Evolutionary conservation across 192 early-diverging fungal genomes (phyloP).

Genomic region (Linderina pennispora): DNA sequence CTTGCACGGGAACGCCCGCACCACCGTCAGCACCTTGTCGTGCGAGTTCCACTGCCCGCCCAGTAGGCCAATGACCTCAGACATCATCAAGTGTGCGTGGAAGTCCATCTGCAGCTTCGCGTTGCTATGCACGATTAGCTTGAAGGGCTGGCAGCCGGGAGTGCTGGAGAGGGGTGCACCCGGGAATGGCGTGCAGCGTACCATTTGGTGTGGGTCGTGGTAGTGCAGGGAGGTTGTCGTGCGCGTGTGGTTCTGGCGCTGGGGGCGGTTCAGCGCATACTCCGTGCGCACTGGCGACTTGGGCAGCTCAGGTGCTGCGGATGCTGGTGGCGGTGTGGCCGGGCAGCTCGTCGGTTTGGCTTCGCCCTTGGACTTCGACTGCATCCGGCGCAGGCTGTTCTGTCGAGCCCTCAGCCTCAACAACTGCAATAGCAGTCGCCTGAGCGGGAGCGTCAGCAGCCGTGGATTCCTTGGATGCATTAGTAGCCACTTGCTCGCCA

Average conservation of each 20-base stretch:
- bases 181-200: conserved; percentile 72
- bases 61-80: conserved; percentile 86
- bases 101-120: conserved; percentile 85
- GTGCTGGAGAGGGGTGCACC: conserved; percentile 57
- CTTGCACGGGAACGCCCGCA: conserved; percentile 68
- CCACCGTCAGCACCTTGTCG: conserved; percentile 50
- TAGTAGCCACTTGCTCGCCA: too few species aligned
- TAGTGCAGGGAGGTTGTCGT: conserved; percentile 20
- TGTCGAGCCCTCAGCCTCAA: too few species aligned
- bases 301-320: not conserved
- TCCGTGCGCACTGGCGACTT: conserved; percentile 36
- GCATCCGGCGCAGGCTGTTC: too few species aligned
- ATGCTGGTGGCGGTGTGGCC: conserved; percentile 1
- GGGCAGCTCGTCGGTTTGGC: too few species aligned
- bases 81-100: conserved; percentile 83
- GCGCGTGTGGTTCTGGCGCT: conserved; percentile 37
- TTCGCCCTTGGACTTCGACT: too few species aligned
- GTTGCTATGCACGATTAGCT: conserved; percentile 63
- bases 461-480: too few species aligned
- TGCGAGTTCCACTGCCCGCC: conserved; percentile 68
- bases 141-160: conserved; percentile 75
- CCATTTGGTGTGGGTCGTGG: conserved; percentile 71
- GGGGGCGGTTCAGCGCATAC: conserved; percentile 44
- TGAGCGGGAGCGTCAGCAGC: too few species aligned
- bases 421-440: too few species aligned